Base-by-base conservation (phyloP, 2,329 filamentous ascomycete species). In the Diaporthe sp. region DNA sequence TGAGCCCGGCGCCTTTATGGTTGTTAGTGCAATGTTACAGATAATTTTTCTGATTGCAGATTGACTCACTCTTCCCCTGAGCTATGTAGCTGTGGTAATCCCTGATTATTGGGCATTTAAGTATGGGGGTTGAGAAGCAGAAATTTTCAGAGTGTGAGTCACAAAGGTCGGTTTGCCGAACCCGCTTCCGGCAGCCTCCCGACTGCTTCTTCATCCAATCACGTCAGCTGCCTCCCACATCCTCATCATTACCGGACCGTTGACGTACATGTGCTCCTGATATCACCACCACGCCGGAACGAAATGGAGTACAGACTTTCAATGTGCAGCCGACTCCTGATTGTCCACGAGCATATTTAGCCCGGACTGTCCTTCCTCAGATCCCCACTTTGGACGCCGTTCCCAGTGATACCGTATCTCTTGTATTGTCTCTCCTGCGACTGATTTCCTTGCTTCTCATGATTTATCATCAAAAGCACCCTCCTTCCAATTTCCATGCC, bases 401-500 rank as follows among this genome's bases (percentile, higher is more conserved):
- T 12, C 40, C 40, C 12, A n/a, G 17, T 33, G 28, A 47, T 47
- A n/a, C n/a, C n/a, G n/a, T n/a, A 47, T 30, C 28, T 66, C 40
- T 47, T 47, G 8, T 17, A 47, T 28, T 50, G 13, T 52, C 47
- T 64, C 35, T 72, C 22, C 17, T 19, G 30, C 6, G 35, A 60
- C 40, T 68, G 47, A 60, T 38, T 4, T 33, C 28, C 45, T 9
- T n/a, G 35, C 19, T 30, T 28, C 17, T 55, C 69, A 71, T 69
- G 58, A 68, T 35, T 71, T 61, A 25, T 38, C 71, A 47, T 84
- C 83, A 81, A 92, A 92, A 7, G 88, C 89, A 77, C 92, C 91
- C 80, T 92, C 88, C 77, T 91, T 89, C 92, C 92, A 94, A 76
- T 76, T 75, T 45, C 76, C 74, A 61, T 74, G 71, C 15, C 69